A percentile compares a stretch with the other conserved stretches of the same genome.
Conservation (phyloP, 768 basidiomycete species). For the Mycena pura region DNA sequence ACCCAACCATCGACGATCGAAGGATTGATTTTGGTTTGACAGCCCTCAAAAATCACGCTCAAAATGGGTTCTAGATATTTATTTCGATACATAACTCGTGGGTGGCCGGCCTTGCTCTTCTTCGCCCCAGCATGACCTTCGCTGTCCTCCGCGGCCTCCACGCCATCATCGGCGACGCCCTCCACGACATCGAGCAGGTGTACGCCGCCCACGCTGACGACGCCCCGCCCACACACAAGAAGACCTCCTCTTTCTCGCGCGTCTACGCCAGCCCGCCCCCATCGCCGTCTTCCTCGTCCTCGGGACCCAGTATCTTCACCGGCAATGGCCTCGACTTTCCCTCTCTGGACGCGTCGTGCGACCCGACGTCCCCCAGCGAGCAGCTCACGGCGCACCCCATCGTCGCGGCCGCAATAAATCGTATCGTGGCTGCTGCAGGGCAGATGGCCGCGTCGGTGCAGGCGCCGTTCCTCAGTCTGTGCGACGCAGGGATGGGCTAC, state of each 20-base stretch:
- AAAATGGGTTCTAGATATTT: not conserved
- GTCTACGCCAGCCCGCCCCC: constrained; percentile 28
- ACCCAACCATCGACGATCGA: too few species aligned
- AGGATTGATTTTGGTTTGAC: not conserved
- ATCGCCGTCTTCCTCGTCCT: constrained; percentile 26
- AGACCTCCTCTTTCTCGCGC: constrained; percentile 7
- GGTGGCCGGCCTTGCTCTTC: not conserved
- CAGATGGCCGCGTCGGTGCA: constrained; percentile 73
- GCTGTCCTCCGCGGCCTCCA: constrained; percentile 68
- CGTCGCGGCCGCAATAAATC: constrained; percentile 64
- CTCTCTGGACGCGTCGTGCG: constrained; percentile 56
- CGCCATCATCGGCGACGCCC: constrained; percentile 68
- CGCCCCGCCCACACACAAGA: not conserved
- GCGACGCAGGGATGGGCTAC: constrained; percentile 79
- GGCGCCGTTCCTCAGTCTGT: constrained; percentile 71
- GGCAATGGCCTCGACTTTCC: constrained; percentile 57
- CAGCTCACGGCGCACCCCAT: constrained; percentile 63
- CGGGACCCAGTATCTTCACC: constrained; percentile 27
- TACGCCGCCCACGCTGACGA: constrained; percentile 40
- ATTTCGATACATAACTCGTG: too few species aligned
- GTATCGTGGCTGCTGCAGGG: constrained; percentile 72
- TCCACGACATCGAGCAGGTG: constrained; percentile 71
- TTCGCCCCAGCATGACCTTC: constrained; percentile 57
- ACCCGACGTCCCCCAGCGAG: constrained; percentile 56
- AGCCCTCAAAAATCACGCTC: not conserved